phyloP scores from a whole-genome alignment of 345 rosid genomes.

The Diplotaxis tenuifolia region DNA sequence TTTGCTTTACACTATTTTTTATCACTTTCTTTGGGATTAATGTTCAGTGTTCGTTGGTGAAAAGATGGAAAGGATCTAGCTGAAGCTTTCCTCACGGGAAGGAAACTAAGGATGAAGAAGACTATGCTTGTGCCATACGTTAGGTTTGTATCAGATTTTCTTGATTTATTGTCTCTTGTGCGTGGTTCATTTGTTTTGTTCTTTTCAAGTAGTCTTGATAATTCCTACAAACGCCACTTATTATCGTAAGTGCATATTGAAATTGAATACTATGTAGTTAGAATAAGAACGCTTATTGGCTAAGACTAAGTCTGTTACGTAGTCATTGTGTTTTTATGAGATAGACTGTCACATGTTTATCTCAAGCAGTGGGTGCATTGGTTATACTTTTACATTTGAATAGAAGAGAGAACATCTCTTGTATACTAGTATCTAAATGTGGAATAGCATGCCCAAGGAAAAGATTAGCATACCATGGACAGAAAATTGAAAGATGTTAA shows the following conservation, averaged over 20 bases:
- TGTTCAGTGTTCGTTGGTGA: constrained; percentile 78
- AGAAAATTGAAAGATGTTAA: not conserved
- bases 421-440: not conserved
- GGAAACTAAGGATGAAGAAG: constrained; percentile 97
- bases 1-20: too few relatives aligned
- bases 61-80: constrained; percentile 99
- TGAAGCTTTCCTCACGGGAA: constrained; percentile 99
- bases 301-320: too few relatives aligned
- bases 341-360: not conserved
- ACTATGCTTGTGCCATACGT: constrained; percentile 47
- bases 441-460: not conserved
- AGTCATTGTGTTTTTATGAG: not conserved
- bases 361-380: too few relatives aligned
- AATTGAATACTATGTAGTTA: not conserved
- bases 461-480: not conserved
- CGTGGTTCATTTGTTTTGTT: not conserved
- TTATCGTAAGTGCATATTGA: not conserved
- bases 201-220: not conserved
- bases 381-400: not conserved
- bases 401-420: not conserved
- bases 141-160: not conserved
- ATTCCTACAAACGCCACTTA: not conserved
- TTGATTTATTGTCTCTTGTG: not conserved
- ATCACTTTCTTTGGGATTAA: too few relatives aligned
- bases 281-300: too few relatives aligned